These are phyloP conservation scores for Trichoderma brevicompactum DNA, from an alignment of 2,329 filamentous ascomycete species.

Conservation along the genomic window DNA sequence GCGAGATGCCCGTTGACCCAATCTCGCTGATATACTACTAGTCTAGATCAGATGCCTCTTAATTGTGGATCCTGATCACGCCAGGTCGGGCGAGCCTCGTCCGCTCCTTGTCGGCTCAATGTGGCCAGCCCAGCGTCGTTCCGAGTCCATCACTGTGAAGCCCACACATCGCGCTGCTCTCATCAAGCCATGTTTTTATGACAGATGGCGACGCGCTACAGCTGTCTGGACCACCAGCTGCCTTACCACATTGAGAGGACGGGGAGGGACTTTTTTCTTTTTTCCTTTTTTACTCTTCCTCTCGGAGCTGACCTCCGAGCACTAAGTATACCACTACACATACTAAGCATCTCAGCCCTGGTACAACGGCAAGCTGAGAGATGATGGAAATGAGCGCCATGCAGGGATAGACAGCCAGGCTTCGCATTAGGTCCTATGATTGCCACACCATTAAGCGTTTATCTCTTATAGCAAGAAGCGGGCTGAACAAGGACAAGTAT, in stretches of 20 bases:
- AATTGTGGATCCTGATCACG: slow-evolving; percentile 33
- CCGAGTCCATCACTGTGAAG: background rate
- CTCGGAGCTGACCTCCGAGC: background rate
- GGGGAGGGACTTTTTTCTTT: background rate
- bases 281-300: background rate
- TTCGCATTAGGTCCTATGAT: background rate
- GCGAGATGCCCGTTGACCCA: slow-evolving; percentile 32
- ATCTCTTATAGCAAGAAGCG: background rate
- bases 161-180: background rate
- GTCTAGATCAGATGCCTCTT: slow-evolving; percentile 31
- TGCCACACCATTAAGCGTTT: background rate
- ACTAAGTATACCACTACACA: background rate
- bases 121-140: slow-evolving; percentile 16
- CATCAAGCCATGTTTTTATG: background rate
- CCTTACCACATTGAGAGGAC: background rate
- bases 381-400: slow-evolving; percentile 3
- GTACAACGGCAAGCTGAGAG: background rate
- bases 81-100: slow-evolving; percentile 29
- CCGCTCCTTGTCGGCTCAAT: slow-evolving; percentile 10
- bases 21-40: slow-evolving; percentile 32
- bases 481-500: background rate
- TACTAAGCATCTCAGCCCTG: background rate
- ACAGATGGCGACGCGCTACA: slow-evolving; percentile 11
- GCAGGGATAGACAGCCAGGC: background rate
- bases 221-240: background rate